Evolutionary conservation across 192 early-diverging fungal genomes (phyloP), one percentile per base, ranked within the genome.

Genomic region (Coemansia sp.): DNA sequence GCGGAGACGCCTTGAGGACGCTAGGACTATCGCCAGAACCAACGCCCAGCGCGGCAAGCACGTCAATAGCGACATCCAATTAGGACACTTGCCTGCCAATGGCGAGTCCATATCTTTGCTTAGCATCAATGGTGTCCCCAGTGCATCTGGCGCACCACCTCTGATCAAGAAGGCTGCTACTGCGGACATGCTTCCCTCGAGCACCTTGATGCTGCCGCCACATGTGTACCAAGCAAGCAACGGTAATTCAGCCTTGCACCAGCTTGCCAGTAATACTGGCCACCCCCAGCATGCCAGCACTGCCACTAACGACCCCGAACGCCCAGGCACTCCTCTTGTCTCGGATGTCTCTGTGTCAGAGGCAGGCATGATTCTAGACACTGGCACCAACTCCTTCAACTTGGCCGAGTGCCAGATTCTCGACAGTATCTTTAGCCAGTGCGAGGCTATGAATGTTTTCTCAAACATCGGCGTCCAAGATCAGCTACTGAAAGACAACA

Each of bases 11-110:
- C 62, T 82, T 31, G 70, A 76, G 16, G 79, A 82, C 45, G 58
- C 73, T 31, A 73, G 67, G 53, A 82, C 76, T 18, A 82, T 82
- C 23, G 76, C 73, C 63, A 67, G 67, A 58, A 82, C 74, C 0
- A 71, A 76, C 39, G 79, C 70, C 2, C 66, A 64, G 20, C 79
- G 79, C 31, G 67, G 45, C 42, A 62, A 70, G 31, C 48, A 59
- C n/a, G 57, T 51, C 33, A 61, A 20, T 18, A 64, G 24, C 31
- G 48, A 63, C 26, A 16, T 38, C 23, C 0, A 60, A 9, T 16
- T n/a, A 21, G 35, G 60, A 4, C 18, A 1, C 34, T 6, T 58
- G 33, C 9, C 56, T 6, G 34, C 33, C 14, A 21, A 33, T n/a
- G 56, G 9, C 34, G 34, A 58, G 51, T 28, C 51, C 1, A 33